A percentile compares a stretch with the other conserved stretches of the same genome.
phyloP scores from a whole-genome alignment of 2,329 filamentous ascomycete species.

The Arthrobotrys pseudoclavata region DNA sequence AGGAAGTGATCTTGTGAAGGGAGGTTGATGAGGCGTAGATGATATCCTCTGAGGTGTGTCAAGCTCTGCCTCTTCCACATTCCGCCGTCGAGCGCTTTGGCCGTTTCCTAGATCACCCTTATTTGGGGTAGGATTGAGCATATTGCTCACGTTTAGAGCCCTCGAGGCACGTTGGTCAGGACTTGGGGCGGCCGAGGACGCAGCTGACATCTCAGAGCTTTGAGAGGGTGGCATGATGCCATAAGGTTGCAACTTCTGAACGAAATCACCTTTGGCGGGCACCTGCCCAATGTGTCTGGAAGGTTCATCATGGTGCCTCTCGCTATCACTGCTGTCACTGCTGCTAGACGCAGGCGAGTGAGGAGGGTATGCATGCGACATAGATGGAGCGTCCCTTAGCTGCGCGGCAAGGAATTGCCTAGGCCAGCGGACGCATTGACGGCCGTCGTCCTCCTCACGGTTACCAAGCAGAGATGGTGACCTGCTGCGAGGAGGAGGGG shows the following conservation, averaged over 20 bases:
- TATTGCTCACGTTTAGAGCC: slow-evolving; percentile 62
- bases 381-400: slow-evolving; percentile 63
- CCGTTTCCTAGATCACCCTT: slow-evolving; percentile 60
- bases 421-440: slow-evolving; percentile 63
- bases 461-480: slow-evolving; percentile 63
- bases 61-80: slow-evolving; percentile 55
- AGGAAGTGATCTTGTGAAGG: slow-evolving; percentile 55
- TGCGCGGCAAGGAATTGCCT: slow-evolving; percentile 61
- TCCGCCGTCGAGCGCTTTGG: slow-evolving; percentile 54
- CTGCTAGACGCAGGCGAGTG: slow-evolving; percentile 55
- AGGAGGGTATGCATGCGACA: slow-evolving; percentile 63
- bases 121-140: slow-evolving; percentile 63
- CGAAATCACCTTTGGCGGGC: slow-evolving; percentile 26
- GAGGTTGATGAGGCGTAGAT: slow-evolving; percentile 56
- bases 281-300: slow-evolving; percentile 25
- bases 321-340: slow-evolving; percentile 48
- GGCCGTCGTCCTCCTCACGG: slow-evolving; percentile 63
- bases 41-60: slow-evolving; percentile 59
- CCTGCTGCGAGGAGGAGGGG: slow-evolving; percentile 64
- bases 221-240: slow-evolving; percentile 46
- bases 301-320: slow-evolving; percentile 42
- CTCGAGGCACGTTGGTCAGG: slow-evolving; percentile 62
- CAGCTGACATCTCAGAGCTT: slow-evolving; percentile 59
- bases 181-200: slow-evolving; percentile 61
- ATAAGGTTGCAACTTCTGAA: slow-evolving; percentile 35